Evolutionary conservation across 495 filamentous ascomycete species (phyloP), one percentile per base, ranked within the genome.

Genomic region (Pseudomonodictys pantanalensis): DNA sequence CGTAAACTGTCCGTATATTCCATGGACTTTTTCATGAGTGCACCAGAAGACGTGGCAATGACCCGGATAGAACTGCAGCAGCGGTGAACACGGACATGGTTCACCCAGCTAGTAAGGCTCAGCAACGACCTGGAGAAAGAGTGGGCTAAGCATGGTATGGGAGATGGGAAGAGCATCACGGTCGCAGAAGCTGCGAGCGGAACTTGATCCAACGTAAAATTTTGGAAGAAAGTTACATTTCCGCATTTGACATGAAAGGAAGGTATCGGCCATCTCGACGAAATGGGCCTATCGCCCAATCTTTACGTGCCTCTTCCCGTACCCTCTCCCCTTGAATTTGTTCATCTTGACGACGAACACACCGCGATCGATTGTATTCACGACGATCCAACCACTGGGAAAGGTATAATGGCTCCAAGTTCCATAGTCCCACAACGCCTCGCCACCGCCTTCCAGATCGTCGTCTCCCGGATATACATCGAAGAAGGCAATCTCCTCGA

Each of bases 381-480:
- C 65, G 41, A 84, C 62, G 39, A 86, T 75, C 67, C 73, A 79
- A 5, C 81, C 81, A 69, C 76, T 73, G 62, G 35, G 35, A 18
- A 86, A 84, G 62, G 79, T 75, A 70, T 81, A 84, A 50, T 72
- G 71, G 33, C 69, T 74, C 83, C 83, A 85, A 20, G 76, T 78
- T 12, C 83, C 82, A 28, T 76, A 69, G 59, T 60, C 56, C 47
- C 84, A 84, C 52, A 79, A 75, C 12, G 78, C 56, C 15, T 71
- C 64, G n/a, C 79, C 81, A 43, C 74, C 76, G 38, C 69, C 71
- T 18, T 65, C 62, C 15, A 43, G 52, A 2, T 66, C 60, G 60
- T 85, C 82, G 62, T 85, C 81, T 65, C 81, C 82, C 11, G 82
- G 82, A 70, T 81, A 78, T 58, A 80, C 73, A 69, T 85, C 82